Evolutionary conservation across 2,329 filamentous ascomycete species (phyloP), one percentile per base, ranked within the genome.

Genomic region (Epicoccum nigrum): DNA sequence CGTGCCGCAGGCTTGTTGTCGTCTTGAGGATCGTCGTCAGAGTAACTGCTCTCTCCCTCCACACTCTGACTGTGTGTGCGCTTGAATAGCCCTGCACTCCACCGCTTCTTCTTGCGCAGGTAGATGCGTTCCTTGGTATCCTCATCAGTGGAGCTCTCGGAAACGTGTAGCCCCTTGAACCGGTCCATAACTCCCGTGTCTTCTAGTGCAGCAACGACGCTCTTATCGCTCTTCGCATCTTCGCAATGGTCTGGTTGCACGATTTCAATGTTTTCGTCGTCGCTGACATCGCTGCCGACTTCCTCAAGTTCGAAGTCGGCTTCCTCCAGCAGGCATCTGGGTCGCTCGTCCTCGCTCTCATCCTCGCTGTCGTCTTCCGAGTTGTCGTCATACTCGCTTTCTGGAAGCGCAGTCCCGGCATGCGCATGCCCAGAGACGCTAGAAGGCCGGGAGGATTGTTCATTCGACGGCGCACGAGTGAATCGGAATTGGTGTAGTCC

Each of bases 61-160:
- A 77, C 65, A 46, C 73, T 79, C 62, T 77, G 71, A 54, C 74
- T 77, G 62, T 79, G 72, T 37, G 67, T 76, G 35, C 78, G 72
- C 59, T 80, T 80, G 65, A 74, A 77, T 34, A 71, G 64, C 7
- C 74, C 71, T 17, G 68, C 64, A 38, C 75, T 76, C 69, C 74
- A 76, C 32, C 72, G 65, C 53, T 76, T 74, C 56, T 75, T 76
- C 54, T 74, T 74, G 31, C 61, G 63, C 47, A 57, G 50, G 38
- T 71, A 69, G 31, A 60, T 65, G 17, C 64, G 56, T 49, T 65
- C 58, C 42, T 65, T 57, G 48, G 67, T 59, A 38, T 71, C 68
- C 38, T 74, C 65, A 37, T 70, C 65, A 7, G 68, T 65, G n/a
- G 65, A 69, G 12, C 64, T 65, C 52, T 59, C 63, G 16, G 64